A percentile compares a stretch with the other conserved stretches of the same genome.
These are phyloP conservation scores for Candida gorgasii DNA, from an alignment of 805 yeast genomes.

Conservation along the genomic window DNA sequence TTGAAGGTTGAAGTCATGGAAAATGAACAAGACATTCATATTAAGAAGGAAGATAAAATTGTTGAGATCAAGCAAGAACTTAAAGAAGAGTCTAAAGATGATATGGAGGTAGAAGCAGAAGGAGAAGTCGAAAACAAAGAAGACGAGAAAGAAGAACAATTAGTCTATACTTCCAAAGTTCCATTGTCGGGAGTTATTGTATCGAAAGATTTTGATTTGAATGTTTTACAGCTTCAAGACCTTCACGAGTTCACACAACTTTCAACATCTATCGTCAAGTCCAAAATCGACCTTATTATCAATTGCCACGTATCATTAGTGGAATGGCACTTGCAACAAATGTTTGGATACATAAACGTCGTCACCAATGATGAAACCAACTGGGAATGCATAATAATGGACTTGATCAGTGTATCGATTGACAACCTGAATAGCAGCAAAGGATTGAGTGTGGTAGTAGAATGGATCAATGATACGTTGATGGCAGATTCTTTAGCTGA, in stretches of 20 bases:
- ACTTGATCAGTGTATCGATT: conserved; percentile 43
- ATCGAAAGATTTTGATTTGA: conserved; percentile 86
- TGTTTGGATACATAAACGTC: conserved; percentile 86
- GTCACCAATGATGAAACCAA: conserved; percentile 52
- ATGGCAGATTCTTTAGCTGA: conserved; percentile 94
- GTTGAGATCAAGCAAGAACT: conserved; percentile 21
- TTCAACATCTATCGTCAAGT: conserved; percentile 80
- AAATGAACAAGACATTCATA: conserved; percentile 22
- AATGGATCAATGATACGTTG: conserved; percentile 82
- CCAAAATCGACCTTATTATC: conserved; percentile 75
- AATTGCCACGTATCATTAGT: conserved; percentile 80
- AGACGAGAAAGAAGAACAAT: conserved; percentile 13
- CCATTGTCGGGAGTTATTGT: conserved; percentile 80
- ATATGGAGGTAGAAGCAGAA: conserved; percentile 11
- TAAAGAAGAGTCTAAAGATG: conserved; percentile 7
- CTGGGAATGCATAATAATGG: conserved; percentile 49
- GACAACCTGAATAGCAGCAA: conserved; percentile 31
- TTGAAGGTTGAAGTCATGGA: conserved; percentile 44
- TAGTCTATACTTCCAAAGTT: conserved; percentile 25
- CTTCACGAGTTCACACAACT: conserved; percentile 85
- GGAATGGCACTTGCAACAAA: conserved; percentile 87
- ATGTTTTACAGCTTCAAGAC: conserved; percentile 80
- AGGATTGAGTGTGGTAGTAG: conserved; percentile 57
- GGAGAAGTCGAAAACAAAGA: conserved; percentile 11
- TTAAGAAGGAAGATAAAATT: conserved; percentile 7